Conservation (phyloP, 1,284 basidiomycete genomes). For the Amylostereum chailletii region DNA sequence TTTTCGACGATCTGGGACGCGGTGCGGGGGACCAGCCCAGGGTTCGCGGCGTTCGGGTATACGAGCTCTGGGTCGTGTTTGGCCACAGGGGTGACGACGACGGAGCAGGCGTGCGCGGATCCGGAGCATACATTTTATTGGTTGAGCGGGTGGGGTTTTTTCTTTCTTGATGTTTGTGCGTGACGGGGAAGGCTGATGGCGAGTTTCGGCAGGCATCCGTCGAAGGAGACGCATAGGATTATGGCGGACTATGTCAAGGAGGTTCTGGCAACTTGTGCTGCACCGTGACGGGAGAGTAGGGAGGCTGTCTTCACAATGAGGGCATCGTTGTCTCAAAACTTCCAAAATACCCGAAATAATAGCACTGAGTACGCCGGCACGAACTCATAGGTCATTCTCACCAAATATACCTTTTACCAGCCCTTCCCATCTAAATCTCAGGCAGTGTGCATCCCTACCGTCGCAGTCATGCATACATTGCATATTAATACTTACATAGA, state of each 20-base stretch:
- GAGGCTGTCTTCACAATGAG: too few relatives aligned
- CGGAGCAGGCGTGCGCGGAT: slow-evolving; percentile 22
- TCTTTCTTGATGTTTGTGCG: not conserved
- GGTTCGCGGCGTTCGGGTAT: slow-evolving; percentile 22
- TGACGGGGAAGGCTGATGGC: too few relatives aligned
- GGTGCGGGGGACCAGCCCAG: slow-evolving; percentile 16
- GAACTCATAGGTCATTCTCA: too few relatives aligned
- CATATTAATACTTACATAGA: too few relatives aligned
- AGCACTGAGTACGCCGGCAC: too few relatives aligned
- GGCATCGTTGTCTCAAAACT: too few relatives aligned
- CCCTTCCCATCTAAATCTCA: too few relatives aligned
- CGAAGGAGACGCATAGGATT: slow-evolving; percentile 30
- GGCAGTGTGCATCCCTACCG: too few relatives aligned
- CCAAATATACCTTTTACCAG: too few relatives aligned
- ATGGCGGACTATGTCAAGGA: slow-evolving; percentile 39
- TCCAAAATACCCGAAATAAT: too few relatives aligned
- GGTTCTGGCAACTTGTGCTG: slow-evolving; percentile 25
- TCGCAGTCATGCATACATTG: too few relatives aligned
- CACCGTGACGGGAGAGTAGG: too few relatives aligned
- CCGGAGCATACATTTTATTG: slow-evolving; percentile 43
- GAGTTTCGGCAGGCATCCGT: slow-evolving; percentile 25
- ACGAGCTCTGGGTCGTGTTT: slow-evolving; percentile 18
- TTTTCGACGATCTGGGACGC: slow-evolving; percentile 21
- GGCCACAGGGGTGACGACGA: slow-evolving; percentile 13
- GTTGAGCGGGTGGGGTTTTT: slow-evolving; percentile 30